Evolutionary conservation across 208 protist species (phyloP), one percentile per base, ranked within the genome.

Genomic region (Balamuthia mandrillaris): DNA sequence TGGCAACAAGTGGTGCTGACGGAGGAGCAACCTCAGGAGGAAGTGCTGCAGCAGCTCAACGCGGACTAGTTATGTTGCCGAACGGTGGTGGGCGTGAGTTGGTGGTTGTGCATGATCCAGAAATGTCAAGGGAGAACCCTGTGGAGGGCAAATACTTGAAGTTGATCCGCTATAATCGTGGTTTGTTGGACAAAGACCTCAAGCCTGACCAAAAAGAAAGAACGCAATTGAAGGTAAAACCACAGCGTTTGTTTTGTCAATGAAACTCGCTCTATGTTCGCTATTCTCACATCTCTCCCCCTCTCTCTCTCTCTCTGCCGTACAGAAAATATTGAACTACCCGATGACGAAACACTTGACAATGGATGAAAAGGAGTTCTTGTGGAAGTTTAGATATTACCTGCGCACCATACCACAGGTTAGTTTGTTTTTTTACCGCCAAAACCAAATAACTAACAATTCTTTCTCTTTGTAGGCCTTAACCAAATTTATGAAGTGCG

Each of bases 321-420:
- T 24, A 58, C 95, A 51, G 93, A 89, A 21, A 35, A 86, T 44
- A 74, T 90, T 97, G 51, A 94, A 96, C 75, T 83, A 84, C 42
- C 74, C 96, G 21, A 86, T 93, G 14, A 91, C 89, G 84, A 85
- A 86, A 49, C 83, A 75, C 63, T 78, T 93, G 33, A 82, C 89
- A 21, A 81, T 91, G n/a, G 95, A 97, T 72, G 96, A 98, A 21
- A 91, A 89, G 68, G 85, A 91, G 41, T 88, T 98, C 66, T 87
- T 98, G 66, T 98, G 96, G 96, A 95, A 94, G 78, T 97, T 95
- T 87, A 90, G 95, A 37, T 91, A 93, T 77, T 97, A 94, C 84
- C 89, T 97, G 44, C 65, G 86, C 21, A 86, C 52, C n/a, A 91
- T 88, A 12, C 39, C 63, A 18, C 39, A 35, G 63, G 63, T 74